Evolutionary conservation across 2,329 filamentous ascomycete species (phyloP).

Genomic region (Pyrenophora teres): DNA sequence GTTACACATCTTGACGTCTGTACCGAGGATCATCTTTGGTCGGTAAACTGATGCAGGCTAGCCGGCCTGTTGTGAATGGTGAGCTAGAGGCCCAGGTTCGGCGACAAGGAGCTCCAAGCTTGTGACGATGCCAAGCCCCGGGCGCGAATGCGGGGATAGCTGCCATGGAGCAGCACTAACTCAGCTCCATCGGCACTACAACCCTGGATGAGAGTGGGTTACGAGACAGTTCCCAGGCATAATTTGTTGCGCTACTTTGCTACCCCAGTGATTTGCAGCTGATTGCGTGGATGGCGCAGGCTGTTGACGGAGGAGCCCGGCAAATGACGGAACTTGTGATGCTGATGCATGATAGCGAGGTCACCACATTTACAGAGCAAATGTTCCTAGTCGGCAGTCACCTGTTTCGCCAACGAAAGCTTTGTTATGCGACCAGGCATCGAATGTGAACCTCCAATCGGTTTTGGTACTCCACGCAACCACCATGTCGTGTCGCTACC

Average conservation of each 20-base stretch:
- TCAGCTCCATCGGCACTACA: constrained; percentile 24
- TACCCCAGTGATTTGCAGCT: constrained; percentile 11
- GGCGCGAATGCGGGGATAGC: constrained; percentile 32
- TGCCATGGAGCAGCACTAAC: constrained; percentile 2
- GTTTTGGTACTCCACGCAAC: too few relatives aligned
- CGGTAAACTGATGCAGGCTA: constrained; percentile 30
- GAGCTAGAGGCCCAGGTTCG: constrained; percentile 30
- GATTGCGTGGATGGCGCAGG: constrained; percentile 24
- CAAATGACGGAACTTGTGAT: constrained; percentile 33
- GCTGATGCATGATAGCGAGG: constrained; percentile 17
- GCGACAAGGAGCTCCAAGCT: constrained; percentile 39
- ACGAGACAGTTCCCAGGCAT: not conserved
- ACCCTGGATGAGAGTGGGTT: constrained; percentile 9
- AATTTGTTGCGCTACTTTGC: constrained; percentile 7
- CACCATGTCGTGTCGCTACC: too few relatives aligned
- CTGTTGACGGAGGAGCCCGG: constrained; percentile 29
- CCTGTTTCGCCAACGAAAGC: too few relatives aligned
- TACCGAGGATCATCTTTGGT: constrained; percentile 42
- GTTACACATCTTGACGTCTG: constrained; percentile 40
- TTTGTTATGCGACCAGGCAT: too few relatives aligned
- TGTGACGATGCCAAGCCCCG: constrained; percentile 44
- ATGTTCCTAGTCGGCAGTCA: too few relatives aligned
- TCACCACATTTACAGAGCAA: too few relatives aligned
- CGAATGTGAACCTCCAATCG: too few relatives aligned
- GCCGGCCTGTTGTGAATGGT: constrained; percentile 38